phyloP scores from a whole-genome alignment of 176 grass and related monocot species.

The Carex pumila region DNA sequence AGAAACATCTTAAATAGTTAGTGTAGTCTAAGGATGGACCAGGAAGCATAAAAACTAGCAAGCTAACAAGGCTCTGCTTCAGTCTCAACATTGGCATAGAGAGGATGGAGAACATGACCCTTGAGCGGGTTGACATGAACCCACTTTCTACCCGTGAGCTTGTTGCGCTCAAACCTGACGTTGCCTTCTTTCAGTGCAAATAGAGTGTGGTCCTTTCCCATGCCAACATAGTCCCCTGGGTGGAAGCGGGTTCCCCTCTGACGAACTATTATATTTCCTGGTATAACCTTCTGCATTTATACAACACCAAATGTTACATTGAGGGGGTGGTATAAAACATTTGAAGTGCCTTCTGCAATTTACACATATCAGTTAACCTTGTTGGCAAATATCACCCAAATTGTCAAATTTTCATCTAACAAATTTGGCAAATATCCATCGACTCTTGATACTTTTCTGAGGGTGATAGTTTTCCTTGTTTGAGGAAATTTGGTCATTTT shows the following conservation, averaged over 20 bases:
- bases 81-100: slow-evolving; percentile 27
- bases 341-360: background rate
- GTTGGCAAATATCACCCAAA: background rate
- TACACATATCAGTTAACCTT: background rate
- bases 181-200: slow-evolving; percentile 74
- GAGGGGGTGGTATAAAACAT: background rate
- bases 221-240: slow-evolving; percentile 67
- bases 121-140: slow-evolving; percentile 62
- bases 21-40: background rate
- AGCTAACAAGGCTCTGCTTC: slow-evolving; percentile 11
- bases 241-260: slow-evolving; percentile 79
- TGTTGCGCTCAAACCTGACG: slow-evolving; percentile 73
- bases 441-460: background rate
- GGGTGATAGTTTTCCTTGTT: background rate
- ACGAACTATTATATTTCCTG: slow-evolving; percentile 76
- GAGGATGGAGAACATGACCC: slow-evolving; percentile 60
- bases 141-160: slow-evolving; percentile 73
- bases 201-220: slow-evolving; percentile 81
- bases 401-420: background rate
- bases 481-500: background rate
- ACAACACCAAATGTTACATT: background rate
- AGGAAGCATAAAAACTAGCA: background rate
- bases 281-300: slow-evolving; percentile 37
- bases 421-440: background rate
- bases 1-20: background rate